A percentile compares a stretch with the other conserved stretches of the same genome.
Conservation (phyloP, 2,329 filamentous ascomycete species). For the Xylariaceae sp. region DNA sequence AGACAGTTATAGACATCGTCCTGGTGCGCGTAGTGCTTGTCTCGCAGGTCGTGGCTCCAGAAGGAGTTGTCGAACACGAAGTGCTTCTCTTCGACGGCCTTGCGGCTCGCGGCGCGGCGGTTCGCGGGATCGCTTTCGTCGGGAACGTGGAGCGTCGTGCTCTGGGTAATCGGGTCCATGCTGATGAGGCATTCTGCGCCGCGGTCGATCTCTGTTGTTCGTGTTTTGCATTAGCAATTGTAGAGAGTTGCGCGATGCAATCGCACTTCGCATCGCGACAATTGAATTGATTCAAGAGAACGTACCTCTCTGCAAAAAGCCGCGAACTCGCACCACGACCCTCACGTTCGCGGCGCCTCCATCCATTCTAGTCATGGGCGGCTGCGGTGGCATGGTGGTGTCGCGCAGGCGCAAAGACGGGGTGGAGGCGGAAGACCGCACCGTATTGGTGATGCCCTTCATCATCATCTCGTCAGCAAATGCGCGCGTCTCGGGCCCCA, state of each 20-base stretch:
- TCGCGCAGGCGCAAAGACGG: constrained; percentile 71
- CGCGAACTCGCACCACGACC: constrained; percentile 75
- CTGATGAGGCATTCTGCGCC: constrained; percentile 78
- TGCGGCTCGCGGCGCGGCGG: constrained; percentile 59
- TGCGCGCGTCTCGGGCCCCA: neutral
- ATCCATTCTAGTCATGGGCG: constrained; percentile 52
- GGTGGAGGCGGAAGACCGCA: constrained; percentile 67
- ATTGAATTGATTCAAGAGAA: neutral
- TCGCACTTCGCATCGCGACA: neutral
- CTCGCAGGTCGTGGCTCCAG: constrained; percentile 80
- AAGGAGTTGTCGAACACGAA: constrained; percentile 98
- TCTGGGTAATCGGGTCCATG: constrained; percentile 85
- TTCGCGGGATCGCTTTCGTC: constrained; percentile 50
- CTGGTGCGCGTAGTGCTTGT: constrained; percentile 85
- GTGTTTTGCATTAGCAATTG: constrained; percentile 3
- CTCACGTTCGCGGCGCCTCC: constrained; percentile 66
- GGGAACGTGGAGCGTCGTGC: constrained; percentile 74
- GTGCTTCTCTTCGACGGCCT: constrained; percentile 75
- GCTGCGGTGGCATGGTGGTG: constrained; percentile 56
- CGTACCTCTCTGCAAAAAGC: constrained; percentile 72
- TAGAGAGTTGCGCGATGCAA: constrained; percentile 8
- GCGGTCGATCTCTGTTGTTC: constrained; percentile 66
- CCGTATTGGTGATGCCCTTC: constrained; percentile 19
- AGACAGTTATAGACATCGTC: constrained; percentile 91
- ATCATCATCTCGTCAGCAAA: constrained; percentile 11